Evolutionary conservation across 371 early-diverging fungal genomes (phyloP), one percentile per base, ranked within the genome.

Genomic region (Mortierella sp.): DNA sequence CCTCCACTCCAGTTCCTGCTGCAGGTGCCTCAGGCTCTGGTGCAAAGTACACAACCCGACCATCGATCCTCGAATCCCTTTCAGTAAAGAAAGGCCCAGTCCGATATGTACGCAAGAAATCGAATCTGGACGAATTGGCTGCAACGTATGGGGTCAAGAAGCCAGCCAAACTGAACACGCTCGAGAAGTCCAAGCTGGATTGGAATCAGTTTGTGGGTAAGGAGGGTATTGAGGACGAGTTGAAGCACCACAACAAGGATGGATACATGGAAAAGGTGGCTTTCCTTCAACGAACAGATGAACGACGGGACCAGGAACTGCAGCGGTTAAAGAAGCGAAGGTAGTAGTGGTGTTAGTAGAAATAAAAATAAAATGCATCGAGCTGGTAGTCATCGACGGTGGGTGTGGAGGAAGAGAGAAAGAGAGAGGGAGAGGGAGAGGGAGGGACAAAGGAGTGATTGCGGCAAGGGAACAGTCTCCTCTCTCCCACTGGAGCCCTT

Each of bases 141-240:
- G 81, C 86, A 4, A 85, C 88, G 53, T 90, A 88, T 69, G 88
- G 88, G 3, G 84, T 90, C 64, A 88, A 90, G 62, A 89, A 83
- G 29, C 86, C 88, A 4, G 85, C 89, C 15, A 91, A 90, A 65
- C 82, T 92, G 70, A 91, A 90, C 56, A 90, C 92, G 14, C 73
- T 93, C 28, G 93, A 93, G 52, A 89, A 91, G 65, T 89, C 90
- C 46, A 90, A 90, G 66, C 62, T 88, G 70, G 92, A 93, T 69
- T 91, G 92, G 93, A 85, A 88, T 62, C 80, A 80, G 16, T 90
- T 85, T 81, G 91, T 92, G 25, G 88, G 89, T 29, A 83, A 84
- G 51, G 88, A 87, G 70, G 91, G 91, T 1, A 89, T 90, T 48
- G 86, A 83, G 19, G 91, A 92, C 44, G 87, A 89, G 26, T 68